phyloP scores from a whole-genome alignment of 495 filamentous ascomycete species.

The Penicillium samsonianum region DNA sequence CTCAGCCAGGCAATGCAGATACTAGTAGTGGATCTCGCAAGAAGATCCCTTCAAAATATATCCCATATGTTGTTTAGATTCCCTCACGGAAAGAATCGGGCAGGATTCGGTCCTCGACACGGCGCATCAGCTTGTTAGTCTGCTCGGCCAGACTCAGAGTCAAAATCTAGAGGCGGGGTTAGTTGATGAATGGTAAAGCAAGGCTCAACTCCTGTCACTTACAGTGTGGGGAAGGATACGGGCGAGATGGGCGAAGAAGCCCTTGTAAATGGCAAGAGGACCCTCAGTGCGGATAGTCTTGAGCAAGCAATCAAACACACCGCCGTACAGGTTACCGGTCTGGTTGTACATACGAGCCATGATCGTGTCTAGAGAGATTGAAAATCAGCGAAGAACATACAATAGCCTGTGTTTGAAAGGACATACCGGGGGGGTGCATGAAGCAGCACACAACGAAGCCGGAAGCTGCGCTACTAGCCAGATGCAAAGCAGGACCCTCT shows the following conservation, averaged over 20 bases:
- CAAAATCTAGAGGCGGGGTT: constrained; percentile 58
- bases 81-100: constrained; percentile 49
- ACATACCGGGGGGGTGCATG: constrained; percentile 92
- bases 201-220: constrained; percentile 25
- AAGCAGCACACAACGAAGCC: constrained; percentile 96
- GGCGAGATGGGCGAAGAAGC: constrained; percentile 92
- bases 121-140: constrained; percentile 87
- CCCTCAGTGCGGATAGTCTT: constrained; percentile 94
- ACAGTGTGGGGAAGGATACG: constrained; percentile 92
- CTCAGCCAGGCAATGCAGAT: constrained; percentile 6
- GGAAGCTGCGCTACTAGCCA: constrained; percentile 84
- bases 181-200: constrained; percentile 5
- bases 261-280: constrained; percentile 93
- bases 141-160: constrained; percentile 94
- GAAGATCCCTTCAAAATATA: background rate
- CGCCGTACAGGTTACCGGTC: constrained; percentile 90
- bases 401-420: background rate
- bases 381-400: constrained; percentile 19
- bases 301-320: constrained; percentile 86
- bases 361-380: constrained; percentile 77
- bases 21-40: constrained; percentile 1
- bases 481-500: constrained; percentile 86
- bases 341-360: constrained; percentile 99
- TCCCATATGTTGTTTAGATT: constrained; percentile 33
- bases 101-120: constrained; percentile 69